phyloP scores from a whole-genome alignment of 2,329 filamentous ascomycete species.

The Grosmannia clavigera region DNA sequence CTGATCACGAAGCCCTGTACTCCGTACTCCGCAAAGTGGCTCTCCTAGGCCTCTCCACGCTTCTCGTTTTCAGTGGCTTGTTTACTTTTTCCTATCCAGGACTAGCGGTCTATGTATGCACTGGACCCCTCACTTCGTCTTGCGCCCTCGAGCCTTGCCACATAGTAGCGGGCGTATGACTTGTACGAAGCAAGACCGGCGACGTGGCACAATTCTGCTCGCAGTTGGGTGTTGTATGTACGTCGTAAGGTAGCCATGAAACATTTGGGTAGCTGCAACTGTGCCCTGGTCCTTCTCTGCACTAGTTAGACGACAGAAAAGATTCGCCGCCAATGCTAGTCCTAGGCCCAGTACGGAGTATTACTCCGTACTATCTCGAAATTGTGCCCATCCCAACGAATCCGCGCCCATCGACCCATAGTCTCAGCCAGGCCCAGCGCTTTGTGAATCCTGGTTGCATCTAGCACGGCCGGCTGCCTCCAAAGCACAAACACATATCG shows the following conservation, averaged over 20 bases:
- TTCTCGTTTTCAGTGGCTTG: not conserved
- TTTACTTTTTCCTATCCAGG: slow-evolving; percentile 10
- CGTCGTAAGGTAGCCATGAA: not conserved
- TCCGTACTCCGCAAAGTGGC: not conserved
- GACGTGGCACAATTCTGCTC: no score
- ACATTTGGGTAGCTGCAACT: not conserved
- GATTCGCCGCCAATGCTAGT: slow-evolving; percentile 14
- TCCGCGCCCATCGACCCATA: slow-evolving; percentile 23
- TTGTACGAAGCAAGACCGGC: no score
- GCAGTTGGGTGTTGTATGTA: not conserved
- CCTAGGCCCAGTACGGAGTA: slow-evolving; percentile 10
- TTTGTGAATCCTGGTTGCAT: slow-evolving; percentile 13
- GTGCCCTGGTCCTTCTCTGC: not conserved
- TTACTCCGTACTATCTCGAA: slow-evolving; percentile 18
- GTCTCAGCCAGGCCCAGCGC: slow-evolving; percentile 22
- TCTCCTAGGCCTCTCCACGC: not conserved
- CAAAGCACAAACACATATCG: slow-evolving; percentile 12
- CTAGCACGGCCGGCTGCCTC: slow-evolving; percentile 10
- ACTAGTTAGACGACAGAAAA: slow-evolving; percentile 8
- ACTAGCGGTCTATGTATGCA: not conserved
- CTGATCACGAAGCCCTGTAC: not conserved
- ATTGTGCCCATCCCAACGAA: slow-evolving; percentile 29
- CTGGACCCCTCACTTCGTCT: no score
- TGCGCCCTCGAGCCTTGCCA: no score
- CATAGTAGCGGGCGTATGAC: no score